Base-by-base conservation (phyloP, 768 basidiomycete species). In the Psilocybe cyanescens region DNA sequence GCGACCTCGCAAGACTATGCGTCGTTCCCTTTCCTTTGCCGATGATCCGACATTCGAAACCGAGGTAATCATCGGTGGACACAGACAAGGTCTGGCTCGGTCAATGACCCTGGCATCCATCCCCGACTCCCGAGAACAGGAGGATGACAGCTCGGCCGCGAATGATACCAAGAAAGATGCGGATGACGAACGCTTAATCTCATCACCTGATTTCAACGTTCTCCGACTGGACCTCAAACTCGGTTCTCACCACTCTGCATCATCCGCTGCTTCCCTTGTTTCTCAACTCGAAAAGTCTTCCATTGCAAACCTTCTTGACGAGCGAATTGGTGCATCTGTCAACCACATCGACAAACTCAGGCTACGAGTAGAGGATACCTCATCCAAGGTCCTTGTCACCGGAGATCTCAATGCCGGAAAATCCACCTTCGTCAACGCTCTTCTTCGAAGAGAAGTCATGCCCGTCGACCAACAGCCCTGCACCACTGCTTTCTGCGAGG, bases 321-420 rank as follows among this genome's bases (percentile, higher is more conserved):
- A 93, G 60, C 89, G 95, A 41, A 86, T 99, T 68, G 78, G 79
- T 14, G 75, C 86, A 24, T 86, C 94, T 19, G 75, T 92, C 58
- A 81, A 82, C 24, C 95, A 98, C 72, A 85, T 99, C 61, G 84
- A 90, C 61, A 91, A 90, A 67, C 89, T 99, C 63, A 89, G 90
- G 35, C 82, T 86, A 53, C 93, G 97, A 44, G 88, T 99, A 12
- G 82, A 91, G 72, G 96, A 98, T 74, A 94, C 89, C 5, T 91
- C 94, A 1, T 97, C 95, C 69, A 94, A 97, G 74, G 95, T 99
- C 53, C 87, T 99, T 65, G 95, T 99, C 60, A 99, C 97, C 24
- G 97, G 97, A 62, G 97, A 99, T 73, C 83, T 99, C 61, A 99
- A 99, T 73, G 92, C 97, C 37, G 97, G 97, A 69, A 99, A 99